Percentiles rank a stretch among this genome's conserved stretches.
Evolutionary conservation across 2,329 filamentous ascomycete genomes (phyloP).

Genomic region (Acephala macrosclerotiorum): DNA sequence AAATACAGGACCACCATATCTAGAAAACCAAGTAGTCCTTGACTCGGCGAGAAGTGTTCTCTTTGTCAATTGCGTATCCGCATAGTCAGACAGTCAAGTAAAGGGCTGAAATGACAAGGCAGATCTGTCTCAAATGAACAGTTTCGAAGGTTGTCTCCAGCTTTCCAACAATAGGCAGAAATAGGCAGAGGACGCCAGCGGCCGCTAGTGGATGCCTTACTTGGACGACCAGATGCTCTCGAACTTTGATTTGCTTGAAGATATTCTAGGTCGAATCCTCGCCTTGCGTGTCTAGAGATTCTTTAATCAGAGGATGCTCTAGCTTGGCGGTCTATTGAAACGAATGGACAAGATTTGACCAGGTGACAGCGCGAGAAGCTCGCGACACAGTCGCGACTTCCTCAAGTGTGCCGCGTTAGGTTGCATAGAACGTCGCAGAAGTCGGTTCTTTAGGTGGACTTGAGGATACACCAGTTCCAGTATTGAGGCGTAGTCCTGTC

Average conservation of each 20-base stretch:
- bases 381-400: neutral
- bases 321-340: neutral
- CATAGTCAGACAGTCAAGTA: constrained; percentile 28
- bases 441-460: neutral
- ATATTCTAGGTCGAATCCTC: too few relatives aligned
- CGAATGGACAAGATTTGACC: neutral
- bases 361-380: neutral
- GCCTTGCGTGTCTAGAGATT: too few relatives aligned
- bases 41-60: constrained; percentile 16
- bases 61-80: constrained; percentile 9
- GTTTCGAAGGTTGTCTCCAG: neutral
- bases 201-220: neutral
- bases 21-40: neutral
- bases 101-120: constrained; percentile 33
- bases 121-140: constrained; percentile 1
- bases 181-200: neutral
- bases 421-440: too few relatives aligned
- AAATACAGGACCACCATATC: neutral
- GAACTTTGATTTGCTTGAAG: too few relatives aligned
- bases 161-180: too few relatives aligned
- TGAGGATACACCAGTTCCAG: neutral
- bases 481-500: neutral
- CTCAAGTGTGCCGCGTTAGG: neutral
- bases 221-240: too few relatives aligned
- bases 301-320: too few relatives aligned